Conservation (phyloP, 805 yeast species). For the Saturnispora sanitii region DNA sequence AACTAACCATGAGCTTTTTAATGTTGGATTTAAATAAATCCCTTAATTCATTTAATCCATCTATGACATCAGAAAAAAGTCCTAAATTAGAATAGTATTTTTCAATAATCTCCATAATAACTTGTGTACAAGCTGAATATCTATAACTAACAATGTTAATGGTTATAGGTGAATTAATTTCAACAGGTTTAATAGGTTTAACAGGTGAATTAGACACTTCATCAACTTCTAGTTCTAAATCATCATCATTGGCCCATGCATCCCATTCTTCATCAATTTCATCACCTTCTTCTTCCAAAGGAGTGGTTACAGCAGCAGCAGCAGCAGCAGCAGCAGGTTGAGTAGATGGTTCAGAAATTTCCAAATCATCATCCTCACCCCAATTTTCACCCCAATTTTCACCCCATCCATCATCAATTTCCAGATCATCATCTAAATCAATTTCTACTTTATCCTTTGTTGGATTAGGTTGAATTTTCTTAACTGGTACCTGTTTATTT, state of each 20-base stretch:
- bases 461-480: not conserved
- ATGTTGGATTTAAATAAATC: constrained; percentile 19
- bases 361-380: constrained; percentile 14
- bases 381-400: constrained; percentile 12
- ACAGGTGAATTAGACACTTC: no score
- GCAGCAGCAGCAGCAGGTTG: no score
- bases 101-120: constrained; percentile 13
- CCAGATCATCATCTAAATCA: no score
- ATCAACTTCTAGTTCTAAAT: constrained; percentile 10
- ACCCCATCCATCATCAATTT: constrained; percentile 8
- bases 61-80: constrained; percentile 12
- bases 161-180: not conserved
- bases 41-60: constrained; percentile 16
- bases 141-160: constrained; percentile 12
- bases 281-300: constrained; percentile 15
- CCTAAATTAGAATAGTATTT: constrained; percentile 16
- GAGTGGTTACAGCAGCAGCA: no score
- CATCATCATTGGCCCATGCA: constrained; percentile 13
- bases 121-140: constrained; percentile 14
- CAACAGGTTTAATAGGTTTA: no score
- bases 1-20: constrained; percentile 20
- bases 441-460: not conserved
- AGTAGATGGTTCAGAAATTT: no score
- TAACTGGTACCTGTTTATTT: not conserved
- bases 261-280: constrained; percentile 23